Evolutionary conservation across 23 red algal species (phyloP), one percentile per base, ranked within the genome.

Genomic region (Gracilaria domingensis): DNA sequence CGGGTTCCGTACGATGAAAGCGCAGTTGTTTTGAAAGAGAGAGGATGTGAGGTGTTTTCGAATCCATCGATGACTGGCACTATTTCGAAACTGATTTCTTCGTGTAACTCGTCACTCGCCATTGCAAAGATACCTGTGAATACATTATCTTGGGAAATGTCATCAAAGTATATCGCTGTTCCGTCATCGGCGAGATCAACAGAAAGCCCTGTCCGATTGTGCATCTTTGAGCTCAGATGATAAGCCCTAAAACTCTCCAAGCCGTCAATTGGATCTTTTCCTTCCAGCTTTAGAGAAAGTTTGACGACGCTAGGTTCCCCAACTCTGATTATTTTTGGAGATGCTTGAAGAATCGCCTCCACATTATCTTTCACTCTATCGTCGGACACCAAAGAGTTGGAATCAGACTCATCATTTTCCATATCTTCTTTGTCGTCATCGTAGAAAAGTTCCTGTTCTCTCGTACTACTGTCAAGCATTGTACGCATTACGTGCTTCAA

Each of bases 11-110:
- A 69, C 7, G 64, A 36, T 17, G 64, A 69, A 69, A 23, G 26
- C 18, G 25, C 32, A 20, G n/a, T 3, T 34, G 30, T 32, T 20
- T 20, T 37, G 33, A 69, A 69, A 20, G 32, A 69, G 17, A 69
- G 64, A 69, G 64, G 64, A 20, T 69, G 64, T 13, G 64, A 69
- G 36, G 7, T 18, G 14, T 69, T 69, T 69, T 69, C 64, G 14
- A 69, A 20, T 36, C 64, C 64, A 37, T 69, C 64, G 20, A 69
- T 69, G 33, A 69, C 64, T 0, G 64, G 64, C 32, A 69, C 64
- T 17, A 69, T 32, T 14, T 69, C 64, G 38, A 69, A 69, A 69
- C 30, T 32, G 16, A 69, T 69, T 37, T 20, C 32, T 37, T 69
- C 64, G 33, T 69, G 36, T 37, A 69, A 69, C 29, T 9, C 9